These are phyloP conservation scores for Boletus fagicola DNA, from an alignment of 768 basidiomycete species.

Conservation along the genomic window DNA sequence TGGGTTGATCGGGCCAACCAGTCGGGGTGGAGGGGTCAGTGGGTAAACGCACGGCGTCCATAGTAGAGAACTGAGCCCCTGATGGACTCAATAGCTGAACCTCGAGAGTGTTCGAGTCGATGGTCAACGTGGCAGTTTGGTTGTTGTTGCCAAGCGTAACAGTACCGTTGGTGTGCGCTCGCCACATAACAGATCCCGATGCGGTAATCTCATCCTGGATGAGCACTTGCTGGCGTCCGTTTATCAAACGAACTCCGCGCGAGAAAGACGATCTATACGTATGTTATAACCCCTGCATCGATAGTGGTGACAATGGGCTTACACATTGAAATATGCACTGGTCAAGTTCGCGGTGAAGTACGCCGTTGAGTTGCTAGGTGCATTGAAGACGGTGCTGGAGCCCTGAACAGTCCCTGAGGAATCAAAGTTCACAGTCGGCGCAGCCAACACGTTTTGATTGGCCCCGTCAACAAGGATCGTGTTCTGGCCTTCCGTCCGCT, in stretches of 20 bases:
- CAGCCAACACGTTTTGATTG: slow-evolving; percentile 79
- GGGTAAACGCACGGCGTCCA: slow-evolving; percentile 51
- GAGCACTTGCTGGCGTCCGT: slow-evolving; percentile 82
- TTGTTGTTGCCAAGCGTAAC: slow-evolving; percentile 50
- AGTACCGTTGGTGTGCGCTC: slow-evolving; percentile 96
- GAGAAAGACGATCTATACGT: slow-evolving; percentile 59
- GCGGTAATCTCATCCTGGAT: slow-evolving; percentile 88
- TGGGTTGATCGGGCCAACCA: slow-evolving; percentile 61
- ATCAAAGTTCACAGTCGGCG: slow-evolving; percentile 56
- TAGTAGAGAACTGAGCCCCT: slow-evolving; percentile 63
- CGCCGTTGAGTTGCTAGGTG: slow-evolving; percentile 68
- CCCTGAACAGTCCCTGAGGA: slow-evolving; percentile 68
- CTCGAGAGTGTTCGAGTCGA: slow-evolving; percentile 65
- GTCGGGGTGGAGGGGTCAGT: slow-evolving; percentile 65
- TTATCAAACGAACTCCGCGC: slow-evolving; percentile 83
- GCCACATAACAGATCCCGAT: slow-evolving; percentile 68
- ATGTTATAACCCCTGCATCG: slow-evolving; percentile 15
- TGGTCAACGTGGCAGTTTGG: slow-evolving; percentile 69
- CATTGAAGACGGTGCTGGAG: slow-evolving; percentile 73
- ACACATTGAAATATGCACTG: slow-evolving; percentile 74
- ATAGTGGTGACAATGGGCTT: slow-evolving; percentile 31
- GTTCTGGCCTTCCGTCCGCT: slow-evolving; percentile 97
- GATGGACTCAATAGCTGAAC: slow-evolving; percentile 63
- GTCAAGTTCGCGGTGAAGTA: slow-evolving; percentile 79
- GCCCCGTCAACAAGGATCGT: slow-evolving; percentile 70